Evolutionary conservation across 257 asterid species (phyloP).

Genomic region (Ehretia macrophylla): DNA sequence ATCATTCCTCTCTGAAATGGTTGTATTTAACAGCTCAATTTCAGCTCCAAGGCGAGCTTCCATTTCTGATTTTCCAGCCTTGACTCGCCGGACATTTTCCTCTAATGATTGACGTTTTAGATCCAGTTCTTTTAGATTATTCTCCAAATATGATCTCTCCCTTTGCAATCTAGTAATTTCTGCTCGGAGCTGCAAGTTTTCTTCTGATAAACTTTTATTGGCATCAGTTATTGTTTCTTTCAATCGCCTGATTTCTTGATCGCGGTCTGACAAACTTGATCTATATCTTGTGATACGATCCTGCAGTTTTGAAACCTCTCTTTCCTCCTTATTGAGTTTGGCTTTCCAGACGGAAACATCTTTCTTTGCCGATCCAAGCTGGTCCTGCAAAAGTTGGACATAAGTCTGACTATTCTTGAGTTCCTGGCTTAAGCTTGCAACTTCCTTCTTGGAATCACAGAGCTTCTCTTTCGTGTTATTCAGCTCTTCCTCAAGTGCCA

Average conservation of each 20-base stretch:
- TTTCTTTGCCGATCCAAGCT: constrained; percentile 43
- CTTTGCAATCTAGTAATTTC: constrained; percentile 40
- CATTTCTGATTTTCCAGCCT: constrained; percentile 41
- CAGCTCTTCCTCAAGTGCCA: constrained; percentile 41
- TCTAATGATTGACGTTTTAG: constrained; percentile 53
- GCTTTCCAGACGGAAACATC: constrained; percentile 43
- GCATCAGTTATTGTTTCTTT: constrained; percentile 57
- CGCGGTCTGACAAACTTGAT: constrained; percentile 51
- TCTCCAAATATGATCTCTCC: constrained; percentile 50
- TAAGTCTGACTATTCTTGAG: constrained; percentile 27
- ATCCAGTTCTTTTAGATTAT: constrained; percentile 50
- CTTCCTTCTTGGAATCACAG: constrained; percentile 38
- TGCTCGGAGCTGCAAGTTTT: constrained; percentile 46
- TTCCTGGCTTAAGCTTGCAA: constrained; percentile 31
- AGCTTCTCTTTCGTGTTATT: constrained; percentile 34
- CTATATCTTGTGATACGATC: constrained; percentile 59
- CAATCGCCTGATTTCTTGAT: constrained; percentile 60
- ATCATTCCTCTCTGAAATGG: constrained; percentile 31
- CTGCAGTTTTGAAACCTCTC: constrained; percentile 48
- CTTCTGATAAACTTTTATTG: constrained; percentile 59
- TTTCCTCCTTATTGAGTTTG: constrained; percentile 45
- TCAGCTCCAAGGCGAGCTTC: constrained; percentile 28
- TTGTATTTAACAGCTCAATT: constrained; percentile 38
- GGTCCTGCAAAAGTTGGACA: constrained; percentile 35
- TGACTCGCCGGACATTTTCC: constrained; percentile 48